Evolutionary conservation across 768 basidiomycete genomes (phyloP), one percentile per base, ranked within the genome.

Genomic region (Trametes coccinea): DNA sequence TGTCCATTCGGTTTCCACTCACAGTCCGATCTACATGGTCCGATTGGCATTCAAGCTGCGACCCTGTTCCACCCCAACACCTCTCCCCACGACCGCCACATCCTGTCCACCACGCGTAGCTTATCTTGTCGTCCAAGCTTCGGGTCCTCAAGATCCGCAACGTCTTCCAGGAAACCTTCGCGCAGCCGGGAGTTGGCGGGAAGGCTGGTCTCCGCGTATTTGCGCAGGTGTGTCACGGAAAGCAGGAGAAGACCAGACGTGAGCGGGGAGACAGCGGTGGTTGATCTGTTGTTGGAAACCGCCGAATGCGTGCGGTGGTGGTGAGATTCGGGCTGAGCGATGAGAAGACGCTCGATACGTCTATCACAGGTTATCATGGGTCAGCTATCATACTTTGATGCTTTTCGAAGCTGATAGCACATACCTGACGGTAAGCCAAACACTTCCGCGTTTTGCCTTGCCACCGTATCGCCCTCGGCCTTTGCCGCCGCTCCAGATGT

Each of bases 41-140:
- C 48, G 48, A 49, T 29, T 30, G 29, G 48, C 14, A 9, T 16
- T 60, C 58, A 64, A 11, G 61, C 71, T 2, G 67, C 75, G 14
- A 71, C 54, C 22, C 69, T 64, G 22, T 73, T 75, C 90, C 87
- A 94, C 17, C 83, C 87, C 17, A 91, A 78, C n/a, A 78, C 76
- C 6, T 67, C 74, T 0, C 89, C 89, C 93, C 93, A 98, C 57
- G 85, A 85, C 67, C 89, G 84, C 92, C 94, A 93, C 86, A 96
- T 93, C 70, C 92, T 76, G 51, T 93, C 85, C 4, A 96, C 78
- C 2, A 95, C 88, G 48, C 80, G 76, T 70, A 92, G 71, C 76
- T 95, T 94, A 68, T 91, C 91, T 49, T 79, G 78, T 56, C 86
- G 76, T 7, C 82, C 82, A 53, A 95, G 71, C 63, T 76, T 77